Conservation (phyloP, 1,139 yeast genomes). For the Pichia sp. region DNA sequence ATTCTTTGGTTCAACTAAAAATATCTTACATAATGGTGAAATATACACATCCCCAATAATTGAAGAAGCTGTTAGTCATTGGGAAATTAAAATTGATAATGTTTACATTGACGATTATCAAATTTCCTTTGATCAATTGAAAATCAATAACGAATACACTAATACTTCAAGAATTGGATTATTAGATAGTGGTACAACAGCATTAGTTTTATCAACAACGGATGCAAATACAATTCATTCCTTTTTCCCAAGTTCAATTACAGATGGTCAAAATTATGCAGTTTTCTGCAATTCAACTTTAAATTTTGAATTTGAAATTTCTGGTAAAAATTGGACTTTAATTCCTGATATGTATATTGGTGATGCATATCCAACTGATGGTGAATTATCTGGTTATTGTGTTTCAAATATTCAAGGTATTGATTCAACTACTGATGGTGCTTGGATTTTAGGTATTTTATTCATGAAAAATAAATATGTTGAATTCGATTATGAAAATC, state of each 20-base stretch:
- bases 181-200: conserved; percentile 64
- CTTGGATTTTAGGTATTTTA: conserved; percentile 55
- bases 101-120: conserved; percentile 32
- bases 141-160: conserved; percentile 17
- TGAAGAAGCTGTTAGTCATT: conserved; percentile 37
- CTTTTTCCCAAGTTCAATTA: conserved; percentile 41
- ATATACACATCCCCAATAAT: conserved; percentile 38
- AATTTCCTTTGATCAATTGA: conserved; percentile 30
- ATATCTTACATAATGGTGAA: conserved; percentile 38
- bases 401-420: conserved; percentile 62
- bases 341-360: conserved; percentile 44
- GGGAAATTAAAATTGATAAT: conserved; percentile 44
- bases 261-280: conserved; percentile 56
- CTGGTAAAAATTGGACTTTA: conserved; percentile 40
- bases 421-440: conserved; percentile 28
- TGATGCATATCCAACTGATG: conserved; percentile 33
- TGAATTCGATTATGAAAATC: conserved; percentile 49
- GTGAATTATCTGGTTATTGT: conserved; percentile 44
- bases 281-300: conserved; percentile 47
- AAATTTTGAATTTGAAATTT: conserved; percentile 36
- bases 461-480: conserved; percentile 54
- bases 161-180: conserved; percentile 38
- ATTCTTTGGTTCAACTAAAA: conserved; percentile 37
- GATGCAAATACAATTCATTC: conserved; percentile 52
- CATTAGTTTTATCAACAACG: conserved; percentile 47